Evolutionary conservation across 2,329 filamentous ascomycete genomes (phyloP).

Genomic region (Mollisia scopiformis): DNA sequence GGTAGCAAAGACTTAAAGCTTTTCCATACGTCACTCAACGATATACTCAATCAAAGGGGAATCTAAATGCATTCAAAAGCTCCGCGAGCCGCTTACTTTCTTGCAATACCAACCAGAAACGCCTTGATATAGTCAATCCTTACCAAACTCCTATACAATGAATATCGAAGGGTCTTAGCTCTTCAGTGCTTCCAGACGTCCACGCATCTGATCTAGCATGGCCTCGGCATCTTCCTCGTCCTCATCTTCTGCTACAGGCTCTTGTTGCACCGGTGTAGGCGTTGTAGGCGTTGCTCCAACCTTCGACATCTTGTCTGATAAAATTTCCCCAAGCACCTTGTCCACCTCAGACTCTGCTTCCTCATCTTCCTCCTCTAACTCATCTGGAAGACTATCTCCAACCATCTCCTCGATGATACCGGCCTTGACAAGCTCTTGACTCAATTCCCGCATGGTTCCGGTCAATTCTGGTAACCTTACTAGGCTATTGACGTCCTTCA

Average conservation of each 20-base stretch:
- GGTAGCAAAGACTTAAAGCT: no score
- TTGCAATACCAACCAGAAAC: background rate
- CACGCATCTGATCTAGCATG: conserved; percentile 93
- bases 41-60: background rate
- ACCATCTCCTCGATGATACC: conserved; percentile 99
- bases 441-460: conserved; percentile 86
- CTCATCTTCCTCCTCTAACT: conserved; percentile 73
- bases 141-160: background rate
- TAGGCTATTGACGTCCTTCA: conserved; percentile 93
- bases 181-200: conserved; percentile 85
- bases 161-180: conserved; percentile 55
- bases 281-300: conserved; percentile 61
- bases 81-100: background rate
- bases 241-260: conserved; percentile 61
- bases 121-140: background rate
- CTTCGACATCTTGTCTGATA: conserved; percentile 80
- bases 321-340: conserved; percentile 87
- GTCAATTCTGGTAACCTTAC: conserved; percentile 85
- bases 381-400: conserved; percentile 79
- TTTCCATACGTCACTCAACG: background rate
- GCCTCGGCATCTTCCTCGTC: conserved; percentile 87
- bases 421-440: conserved; percentile 86
- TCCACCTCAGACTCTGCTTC: conserved; percentile 85
- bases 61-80: background rate
- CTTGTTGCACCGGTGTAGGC: conserved; percentile 51